Evolutionary conservation across 1,139 yeast species (phyloP).

Genomic region (Yamadazyma jaroonii): DNA sequence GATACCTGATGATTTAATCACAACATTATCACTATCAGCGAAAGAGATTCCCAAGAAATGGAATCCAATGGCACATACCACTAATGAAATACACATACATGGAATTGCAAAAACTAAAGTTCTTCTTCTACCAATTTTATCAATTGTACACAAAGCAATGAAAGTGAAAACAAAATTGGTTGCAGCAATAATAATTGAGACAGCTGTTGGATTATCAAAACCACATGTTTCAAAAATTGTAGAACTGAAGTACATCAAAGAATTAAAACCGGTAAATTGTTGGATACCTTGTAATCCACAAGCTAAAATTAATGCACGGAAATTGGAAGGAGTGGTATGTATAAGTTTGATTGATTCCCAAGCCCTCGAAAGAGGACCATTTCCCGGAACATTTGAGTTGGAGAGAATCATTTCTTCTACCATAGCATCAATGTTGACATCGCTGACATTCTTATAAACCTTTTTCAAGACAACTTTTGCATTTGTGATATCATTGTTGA

Average conservation of each 20-base stretch:
- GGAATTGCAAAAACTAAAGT: conserved; percentile 75
- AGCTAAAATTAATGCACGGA: conserved; percentile 82
- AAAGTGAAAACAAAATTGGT: conserved; percentile 86
- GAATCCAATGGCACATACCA: conserved; percentile 83
- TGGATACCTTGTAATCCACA: conserved; percentile 95
- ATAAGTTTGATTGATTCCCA: conserved; percentile 66
- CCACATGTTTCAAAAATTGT: conserved; percentile 90
- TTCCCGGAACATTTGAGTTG: conserved; percentile 65
- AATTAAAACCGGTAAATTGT: conserved; percentile 93
- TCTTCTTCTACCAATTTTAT: conserved; percentile 79
- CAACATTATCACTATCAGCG: conserved; percentile 42
- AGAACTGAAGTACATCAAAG: conserved; percentile 89
- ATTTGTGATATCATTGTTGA: conserved; percentile 58
- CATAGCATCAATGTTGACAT: conserved; percentile 54
- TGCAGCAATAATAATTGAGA: conserved; percentile 89
- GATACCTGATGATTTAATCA: conserved; percentile 44
- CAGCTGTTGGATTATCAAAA: conserved; percentile 82
- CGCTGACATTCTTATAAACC: conserved; percentile 57
- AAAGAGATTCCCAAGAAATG: conserved; percentile 70
- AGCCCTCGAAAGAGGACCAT: conserved; percentile 49
- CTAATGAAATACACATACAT: conserved; percentile 73
- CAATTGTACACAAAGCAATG: conserved; percentile 80
- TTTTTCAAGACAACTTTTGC: conserved; percentile 66
- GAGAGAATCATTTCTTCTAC: conserved; percentile 56
- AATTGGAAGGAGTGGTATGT: conserved; percentile 74